Base-by-base conservation (phyloP, 148 eudicot genomes). In the Drosera capensis region DNA sequence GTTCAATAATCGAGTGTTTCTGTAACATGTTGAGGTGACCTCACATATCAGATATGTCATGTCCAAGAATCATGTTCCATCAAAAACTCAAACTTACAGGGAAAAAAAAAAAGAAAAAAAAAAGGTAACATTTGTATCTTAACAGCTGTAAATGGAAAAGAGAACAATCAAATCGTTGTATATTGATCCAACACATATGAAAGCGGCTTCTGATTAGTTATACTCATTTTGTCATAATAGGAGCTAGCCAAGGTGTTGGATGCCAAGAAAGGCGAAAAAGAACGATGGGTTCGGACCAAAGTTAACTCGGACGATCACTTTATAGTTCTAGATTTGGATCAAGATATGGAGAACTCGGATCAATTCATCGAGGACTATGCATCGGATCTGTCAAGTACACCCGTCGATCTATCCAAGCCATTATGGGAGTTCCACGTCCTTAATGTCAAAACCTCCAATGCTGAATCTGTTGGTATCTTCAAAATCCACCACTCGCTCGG, bases 371-470 rank as follows among this genome's bases (percentile, higher is more conserved):
- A 73, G 40, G 68, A 79, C 51, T 83, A 68, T 42, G 41, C 67
- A 1, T 62, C 78, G 1, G 40, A 55, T 39, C 63, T 83, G 0
- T 59, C 74, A 21, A 60, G 22, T 8, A 60, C 30, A 13, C 58
- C 59, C 0, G 49, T 71, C 62, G 84, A 79, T 51, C 41, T 46
- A 15, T 40, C 74, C 2, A 83, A 73, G 48, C 94, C 94, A 14
- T 11, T 83, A 5, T 83, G 87, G 94, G 94, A 83, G 19, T 29
- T 79, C 16, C 81, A 83, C 63, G 25, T 79, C 26, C 78, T 83
- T 8, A 65, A 79, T 51, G 39, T 76, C 11, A 57, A 71, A 43
- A 76, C 81, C 2, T 61, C 70, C 3, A 61, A 71, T 11, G 80
- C 84, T 1, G 46, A 60, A 2, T 46, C 67, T 0, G 44, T 55